These are phyloP conservation scores for Apophysomyces elegans DNA, from an alignment of 371 early-diverging fungal genomes.

Conservation along the genomic window DNA sequence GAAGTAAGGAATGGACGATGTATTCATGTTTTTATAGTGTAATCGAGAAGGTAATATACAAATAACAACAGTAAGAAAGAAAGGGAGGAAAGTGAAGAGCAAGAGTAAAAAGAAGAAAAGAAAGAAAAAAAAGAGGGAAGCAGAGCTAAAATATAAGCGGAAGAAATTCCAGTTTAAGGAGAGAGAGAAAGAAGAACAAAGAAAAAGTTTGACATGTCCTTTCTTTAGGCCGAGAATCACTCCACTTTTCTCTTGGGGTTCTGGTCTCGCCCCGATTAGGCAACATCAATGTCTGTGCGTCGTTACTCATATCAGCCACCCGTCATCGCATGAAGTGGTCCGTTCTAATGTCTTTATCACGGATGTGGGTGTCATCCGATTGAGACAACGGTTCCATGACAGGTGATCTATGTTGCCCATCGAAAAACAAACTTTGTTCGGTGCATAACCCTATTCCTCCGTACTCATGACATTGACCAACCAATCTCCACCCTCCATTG, in stretches of 20 bases:
- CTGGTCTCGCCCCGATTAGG: slow-evolving; percentile 2
- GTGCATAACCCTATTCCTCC: not conserved
- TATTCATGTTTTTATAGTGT: not conserved
- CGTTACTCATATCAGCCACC: not conserved
- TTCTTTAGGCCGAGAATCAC: not conserved
- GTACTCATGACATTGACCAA: too few relatives aligned
- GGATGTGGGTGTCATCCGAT: not conserved
- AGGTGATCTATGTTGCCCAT: not conserved
- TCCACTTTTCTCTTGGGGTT: slow-evolving; percentile 7
- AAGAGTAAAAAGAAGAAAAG: not conserved
- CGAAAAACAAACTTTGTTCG: not conserved
- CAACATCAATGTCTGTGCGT: slow-evolving; percentile 8
- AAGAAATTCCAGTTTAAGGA: too few relatives aligned
- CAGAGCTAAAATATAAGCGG: too few relatives aligned
- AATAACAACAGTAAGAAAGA: not conserved
- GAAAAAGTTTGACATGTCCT: slow-evolving; percentile 5
- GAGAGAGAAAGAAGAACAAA: too few relatives aligned
- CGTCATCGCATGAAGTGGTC: not conserved
- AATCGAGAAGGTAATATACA: not conserved
- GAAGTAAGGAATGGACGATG: not conserved
- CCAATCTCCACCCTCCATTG: too few relatives aligned
- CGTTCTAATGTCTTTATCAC: too few relatives aligned
- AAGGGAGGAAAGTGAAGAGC: not conserved
- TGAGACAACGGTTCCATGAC: not conserved
- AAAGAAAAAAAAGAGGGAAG: not conserved